Evolutionary conservation across 805 yeast genomes (phyloP).

Genomic region (Vanderwaltozyma polyspora): DNA sequence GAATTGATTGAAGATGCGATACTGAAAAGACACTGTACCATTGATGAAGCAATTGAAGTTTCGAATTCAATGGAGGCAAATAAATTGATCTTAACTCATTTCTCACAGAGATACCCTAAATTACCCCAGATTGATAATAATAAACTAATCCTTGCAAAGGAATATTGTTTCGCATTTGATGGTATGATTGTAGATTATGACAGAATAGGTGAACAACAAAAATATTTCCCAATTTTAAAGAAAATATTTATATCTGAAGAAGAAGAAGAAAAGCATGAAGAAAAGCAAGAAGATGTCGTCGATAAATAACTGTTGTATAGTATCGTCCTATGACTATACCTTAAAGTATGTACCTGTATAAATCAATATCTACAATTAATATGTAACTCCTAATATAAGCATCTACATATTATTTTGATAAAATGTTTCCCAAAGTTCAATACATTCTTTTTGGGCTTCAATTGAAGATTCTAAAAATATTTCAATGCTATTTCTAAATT

Average conservation of each 20-base stretch:
- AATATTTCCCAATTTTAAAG: conserved; percentile 20
- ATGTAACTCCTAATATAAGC: too few relatives aligned
- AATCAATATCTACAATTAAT: too few relatives aligned
- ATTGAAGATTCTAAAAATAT: conserved; percentile 81
- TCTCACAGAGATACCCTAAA: conserved; percentile 78
- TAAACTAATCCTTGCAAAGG: conserved; percentile 19
- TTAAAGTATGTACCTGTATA: too few relatives aligned
- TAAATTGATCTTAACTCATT: conserved; percentile 73
- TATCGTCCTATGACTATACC: too few relatives aligned
- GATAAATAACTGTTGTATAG: too few relatives aligned
- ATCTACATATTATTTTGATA: conserved; percentile 43
- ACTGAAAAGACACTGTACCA: conserved; percentile 76
- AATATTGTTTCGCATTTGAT: conserved; percentile 51
- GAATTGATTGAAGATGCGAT: conserved; percentile 67
- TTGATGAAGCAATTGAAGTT: conserved; percentile 71
- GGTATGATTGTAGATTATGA: conserved; percentile 43
- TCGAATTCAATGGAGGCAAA: conserved; percentile 61
- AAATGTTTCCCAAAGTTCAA: conserved; percentile 82
- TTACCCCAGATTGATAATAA: conserved; percentile 32
- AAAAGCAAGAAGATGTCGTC: background rate
- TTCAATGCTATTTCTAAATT: conserved; percentile 82
- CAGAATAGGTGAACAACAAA: conserved; percentile 32
- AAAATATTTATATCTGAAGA: conserved; percentile 25
- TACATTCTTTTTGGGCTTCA: conserved; percentile 86
- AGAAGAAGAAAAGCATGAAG: conserved; percentile 6